These are phyloP conservation scores for Syzygium aromaticum DNA, from an alignment of 345 rosid species.

Conservation along the genomic window DNA sequence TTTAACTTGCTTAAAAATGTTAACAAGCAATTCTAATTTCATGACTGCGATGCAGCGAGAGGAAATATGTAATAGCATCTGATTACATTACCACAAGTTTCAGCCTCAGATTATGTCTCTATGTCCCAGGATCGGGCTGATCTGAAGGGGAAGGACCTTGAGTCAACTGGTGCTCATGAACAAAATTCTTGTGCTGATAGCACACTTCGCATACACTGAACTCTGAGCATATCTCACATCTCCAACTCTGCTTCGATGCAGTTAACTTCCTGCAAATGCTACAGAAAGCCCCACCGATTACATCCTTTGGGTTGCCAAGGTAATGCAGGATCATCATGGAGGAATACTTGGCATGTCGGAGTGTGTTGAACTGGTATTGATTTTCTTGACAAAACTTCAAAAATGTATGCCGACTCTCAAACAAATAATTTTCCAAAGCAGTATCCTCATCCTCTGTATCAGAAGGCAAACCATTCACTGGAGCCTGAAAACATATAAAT, in stretches of 20 bases:
- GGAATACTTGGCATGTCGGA: slow-evolving; percentile 67
- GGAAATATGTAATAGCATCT: background rate
- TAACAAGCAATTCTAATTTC: background rate
- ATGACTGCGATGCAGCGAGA: background rate
- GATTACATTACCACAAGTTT: background rate
- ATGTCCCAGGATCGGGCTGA: background rate
- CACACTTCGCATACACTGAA: slow-evolving; percentile 33
- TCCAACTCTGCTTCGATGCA: slow-evolving; percentile 10
- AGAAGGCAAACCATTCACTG: slow-evolving; percentile 25
- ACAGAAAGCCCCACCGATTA: slow-evolving; percentile 12
- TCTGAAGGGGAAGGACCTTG: slow-evolving; percentile 2
- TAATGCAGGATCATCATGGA: slow-evolving; percentile 70
- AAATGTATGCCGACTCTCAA: slow-evolving; percentile 47
- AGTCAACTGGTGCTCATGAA: slow-evolving; percentile 18
- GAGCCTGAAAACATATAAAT: slow-evolving; percentile 20
- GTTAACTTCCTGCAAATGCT: slow-evolving; percentile 28
- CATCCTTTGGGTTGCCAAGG: slow-evolving; percentile 21
- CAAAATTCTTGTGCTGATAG: slow-evolving; percentile 7
- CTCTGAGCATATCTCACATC: slow-evolving; percentile 23
- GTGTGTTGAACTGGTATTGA: slow-evolving; percentile 50
- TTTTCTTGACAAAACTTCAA: slow-evolving; percentile 45
- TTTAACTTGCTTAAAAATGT: background rate
- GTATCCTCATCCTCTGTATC: slow-evolving; percentile 44
- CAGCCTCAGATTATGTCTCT: background rate
- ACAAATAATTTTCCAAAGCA: slow-evolving; percentile 21